Base-by-base conservation (phyloP, 495 filamentous ascomycete genomes). In the Xeromyces bisporus region DNA sequence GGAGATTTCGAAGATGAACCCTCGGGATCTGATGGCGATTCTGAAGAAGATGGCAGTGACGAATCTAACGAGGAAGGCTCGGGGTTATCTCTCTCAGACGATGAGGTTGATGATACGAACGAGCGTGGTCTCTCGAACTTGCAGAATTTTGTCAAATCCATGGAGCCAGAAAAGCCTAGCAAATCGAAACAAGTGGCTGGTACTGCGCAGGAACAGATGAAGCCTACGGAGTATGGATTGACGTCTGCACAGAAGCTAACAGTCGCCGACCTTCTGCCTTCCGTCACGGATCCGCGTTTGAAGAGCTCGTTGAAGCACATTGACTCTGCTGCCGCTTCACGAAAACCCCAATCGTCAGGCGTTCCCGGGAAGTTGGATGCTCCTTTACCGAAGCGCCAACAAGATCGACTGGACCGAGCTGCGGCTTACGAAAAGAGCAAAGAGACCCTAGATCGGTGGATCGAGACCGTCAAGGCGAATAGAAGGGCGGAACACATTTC, bases 401-500 rank as follows among this genome's bases (percentile, higher is more conserved):
- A 96, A 45, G 87, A 93, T 45, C 72, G 74, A 28, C 50, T 94
- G 3, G 76, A 93, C 41, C 80, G 89, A n/a, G 51, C 54, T 30
- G 86, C 73, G 9, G 89, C 89, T 1, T 92, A 83, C 46, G 71
- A 84, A 18, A 82, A 93, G 60, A 87, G 83, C 26, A 93, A 84
- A 43, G 77, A 94, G 51, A 83, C 83, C 0, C 58, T 97, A 15
- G 75, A 79, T 35, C 73, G 81, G 37, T 97, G 89, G 89, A 71
- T 76, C 12, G 87, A 92, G 30, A 94, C 91, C 0, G 85, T 97
- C 43, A 92, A 92, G 51, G 73, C 81, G 16, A 93, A 93, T 51
- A 74, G 91, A 23, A 67, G 82, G 36, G 86, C 89, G 3, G 91
- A 94, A 16, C 87, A 93, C 50, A 59, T 96, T 1, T 61, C 75